These are phyloP conservation scores for Talaromyces sp. DNA, from an alignment of 2,329 filamentous ascomycete species.

Conservation along the genomic window DNA sequence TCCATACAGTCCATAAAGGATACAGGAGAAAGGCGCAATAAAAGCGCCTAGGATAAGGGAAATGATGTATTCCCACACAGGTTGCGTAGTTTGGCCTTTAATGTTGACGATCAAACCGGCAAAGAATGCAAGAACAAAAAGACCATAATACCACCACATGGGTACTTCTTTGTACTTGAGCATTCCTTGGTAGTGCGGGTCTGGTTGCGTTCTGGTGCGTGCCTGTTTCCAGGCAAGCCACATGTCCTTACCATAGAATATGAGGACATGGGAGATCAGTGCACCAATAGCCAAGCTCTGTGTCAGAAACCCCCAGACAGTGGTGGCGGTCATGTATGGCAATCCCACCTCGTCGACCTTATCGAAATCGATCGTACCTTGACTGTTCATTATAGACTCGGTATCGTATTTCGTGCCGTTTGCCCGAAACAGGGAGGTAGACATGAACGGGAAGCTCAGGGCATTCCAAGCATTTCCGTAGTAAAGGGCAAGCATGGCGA, in stretches of 20 bases:
- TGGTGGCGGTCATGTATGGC: conserved; percentile 30
- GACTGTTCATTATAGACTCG: conserved; percentile 25
- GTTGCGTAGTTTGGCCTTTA: conserved; percentile 50
- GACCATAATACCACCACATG: conserved; percentile 49
- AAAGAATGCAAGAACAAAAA: conserved; percentile 48
- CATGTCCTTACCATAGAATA: conserved; percentile 30
- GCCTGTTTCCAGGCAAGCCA: conserved; percentile 26
- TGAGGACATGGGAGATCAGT: conserved; percentile 28
- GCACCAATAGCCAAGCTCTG: conserved; percentile 31
- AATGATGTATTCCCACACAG: conserved; percentile 51
- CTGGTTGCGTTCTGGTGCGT: conserved; percentile 22
- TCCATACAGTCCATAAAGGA: conserved; percentile 26
- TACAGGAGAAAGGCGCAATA: conserved; percentile 50
- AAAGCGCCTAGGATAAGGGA: conserved; percentile 42
- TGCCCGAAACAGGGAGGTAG: conserved; percentile 32
- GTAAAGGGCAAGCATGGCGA: conserved; percentile 26
- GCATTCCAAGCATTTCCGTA: conserved; percentile 30
- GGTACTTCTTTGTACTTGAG: conserved; percentile 30
- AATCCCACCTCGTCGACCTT: conserved; percentile 29
- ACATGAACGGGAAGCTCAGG: conserved; percentile 30
- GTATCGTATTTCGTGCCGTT: conserved; percentile 30
- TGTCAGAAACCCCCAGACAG: conserved; percentile 29
- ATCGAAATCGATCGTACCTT: conserved; percentile 29
- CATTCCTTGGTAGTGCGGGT: conserved; percentile 29
- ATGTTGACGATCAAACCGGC: conserved; percentile 49